Base-by-base conservation (phyloP, 257 asterid genomes). In the Ehretia macrophylla region DNA sequence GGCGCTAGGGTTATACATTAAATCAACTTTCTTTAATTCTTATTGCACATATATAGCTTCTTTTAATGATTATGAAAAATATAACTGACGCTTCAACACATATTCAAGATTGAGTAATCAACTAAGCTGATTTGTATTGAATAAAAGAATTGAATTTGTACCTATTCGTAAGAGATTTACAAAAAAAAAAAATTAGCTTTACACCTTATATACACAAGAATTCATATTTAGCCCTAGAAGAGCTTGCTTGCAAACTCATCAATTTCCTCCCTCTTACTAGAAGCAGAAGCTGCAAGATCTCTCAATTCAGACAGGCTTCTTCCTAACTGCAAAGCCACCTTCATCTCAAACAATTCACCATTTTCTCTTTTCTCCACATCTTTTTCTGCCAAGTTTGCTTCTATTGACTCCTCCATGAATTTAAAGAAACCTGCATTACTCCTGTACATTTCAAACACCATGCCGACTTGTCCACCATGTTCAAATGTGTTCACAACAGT, bases 391-490 rank as follows among this genome's bases (percentile, higher is more conserved):
- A 85, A 23, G 32, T 76, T 85, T 18, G 70, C 62, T 27, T 72
- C 84, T 3, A 88, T 85, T 3, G 90, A 62, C 32, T 85, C 90
- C 37, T 85, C 81, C 85, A 85, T 73, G 57, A 65, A 38, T 67
- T 69, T 42, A 21, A 88, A 88, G 71, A 88, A 85, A 14, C 96
- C 96, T 0, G 95, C 95, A 4, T 81, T 83, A 70, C 82, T 64
- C 23, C 96, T 39, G 52, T 88, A 88, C 95, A 81, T 83, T 55
- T 88, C 96, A 14, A 79, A 78, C 80, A 81, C 85, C 95, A 85
- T 88, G 4, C 96, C 96, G 17, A 85, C 85, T 50, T 85, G 93
- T 27, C 79, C 85, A 0, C 95, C 96, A 47, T 88, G 96, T 42
- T 88, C 86, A 0, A 85, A 1, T 39, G 82, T 51, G 73, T 79